These are phyloP conservation scores for Lachnellula subtilissima DNA, from an alignment of 2,329 filamentous ascomycete species.

Conservation along the genomic window DNA sequence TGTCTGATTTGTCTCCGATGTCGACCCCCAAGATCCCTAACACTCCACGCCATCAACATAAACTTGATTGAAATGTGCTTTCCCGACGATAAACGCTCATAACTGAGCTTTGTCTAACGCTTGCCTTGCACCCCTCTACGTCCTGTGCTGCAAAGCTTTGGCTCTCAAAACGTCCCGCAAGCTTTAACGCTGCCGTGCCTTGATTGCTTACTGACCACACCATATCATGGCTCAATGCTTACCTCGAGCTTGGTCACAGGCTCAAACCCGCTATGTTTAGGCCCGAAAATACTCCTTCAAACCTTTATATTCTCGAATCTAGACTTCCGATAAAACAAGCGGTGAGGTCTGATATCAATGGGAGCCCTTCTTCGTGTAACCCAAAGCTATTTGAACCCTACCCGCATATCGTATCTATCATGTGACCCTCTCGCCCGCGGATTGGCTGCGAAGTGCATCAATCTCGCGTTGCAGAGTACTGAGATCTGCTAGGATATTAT, in stretches of 20 bases:
- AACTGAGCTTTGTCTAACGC: background rate
- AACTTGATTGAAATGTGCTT: background rate
- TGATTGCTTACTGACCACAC: background rate
- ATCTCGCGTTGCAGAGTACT: slow-evolving; percentile 70
- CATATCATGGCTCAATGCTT: too few relatives aligned
- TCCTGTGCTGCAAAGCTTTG: background rate
- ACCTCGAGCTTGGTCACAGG: background rate
- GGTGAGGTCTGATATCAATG: background rate
- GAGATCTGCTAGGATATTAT: slow-evolving; percentile 68
- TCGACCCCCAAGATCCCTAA: background rate
- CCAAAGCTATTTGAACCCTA: background rate
- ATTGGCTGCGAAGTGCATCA: slow-evolving; percentile 54
- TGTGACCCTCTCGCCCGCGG: slow-evolving; percentile 26
- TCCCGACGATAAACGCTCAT: background rate
- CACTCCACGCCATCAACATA: slow-evolving; percentile 3
- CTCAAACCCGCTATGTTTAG: background rate
- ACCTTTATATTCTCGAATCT: slow-evolving; percentile 1
- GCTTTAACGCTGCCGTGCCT: background rate
- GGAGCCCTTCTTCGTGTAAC: background rate
- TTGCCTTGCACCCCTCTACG: background rate
- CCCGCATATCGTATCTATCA: slow-evolving; percentile 15
- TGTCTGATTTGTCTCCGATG: too few relatives aligned
- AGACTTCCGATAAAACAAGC: background rate
- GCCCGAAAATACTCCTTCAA: background rate
- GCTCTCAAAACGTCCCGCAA: background rate